phyloP scores from a whole-genome alignment of 75 land plant genomes.

The Cryptomeria japonica region DNA sequence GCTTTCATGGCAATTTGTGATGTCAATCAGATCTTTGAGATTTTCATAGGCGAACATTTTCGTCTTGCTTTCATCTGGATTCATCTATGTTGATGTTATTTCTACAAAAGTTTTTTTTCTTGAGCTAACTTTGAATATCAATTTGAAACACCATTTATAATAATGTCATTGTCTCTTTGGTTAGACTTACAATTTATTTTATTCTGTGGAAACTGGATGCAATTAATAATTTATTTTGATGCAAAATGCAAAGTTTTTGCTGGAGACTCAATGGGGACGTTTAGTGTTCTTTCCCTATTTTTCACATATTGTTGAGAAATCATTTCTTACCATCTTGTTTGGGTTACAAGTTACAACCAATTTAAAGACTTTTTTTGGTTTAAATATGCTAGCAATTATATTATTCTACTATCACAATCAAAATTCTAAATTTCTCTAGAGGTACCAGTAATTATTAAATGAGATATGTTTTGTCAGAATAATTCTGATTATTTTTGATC shows the following conservation, averaged over 20 bases:
- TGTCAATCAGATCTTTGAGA: neutral
- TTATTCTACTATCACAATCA: neutral
- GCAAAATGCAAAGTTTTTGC: neutral
- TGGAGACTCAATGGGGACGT: neutral
- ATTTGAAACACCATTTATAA: neutral
- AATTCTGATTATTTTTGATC: neutral
- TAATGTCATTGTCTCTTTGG: neutral
- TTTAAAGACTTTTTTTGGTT: neutral
- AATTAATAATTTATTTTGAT: neutral
- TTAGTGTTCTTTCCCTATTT: neutral
- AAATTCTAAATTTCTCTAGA: neutral
- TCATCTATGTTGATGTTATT: neutral
- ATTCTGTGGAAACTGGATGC: neutral
- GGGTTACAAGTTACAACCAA: neutral
- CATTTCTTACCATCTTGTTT: neutral
- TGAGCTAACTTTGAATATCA: neutral
- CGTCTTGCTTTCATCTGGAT: neutral
- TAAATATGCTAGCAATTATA: neutral
- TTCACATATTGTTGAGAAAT: neutral
- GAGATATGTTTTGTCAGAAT: neutral
- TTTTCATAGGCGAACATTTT: neutral
- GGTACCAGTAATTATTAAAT: neutral
- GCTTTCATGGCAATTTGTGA: neutral
- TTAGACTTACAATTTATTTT: neutral
- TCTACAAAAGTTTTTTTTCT: neutral